These are phyloP conservation scores for Pseudocercospora vitis DNA, from an alignment of 2,329 filamentous ascomycete genomes.

Conservation along the genomic window DNA sequence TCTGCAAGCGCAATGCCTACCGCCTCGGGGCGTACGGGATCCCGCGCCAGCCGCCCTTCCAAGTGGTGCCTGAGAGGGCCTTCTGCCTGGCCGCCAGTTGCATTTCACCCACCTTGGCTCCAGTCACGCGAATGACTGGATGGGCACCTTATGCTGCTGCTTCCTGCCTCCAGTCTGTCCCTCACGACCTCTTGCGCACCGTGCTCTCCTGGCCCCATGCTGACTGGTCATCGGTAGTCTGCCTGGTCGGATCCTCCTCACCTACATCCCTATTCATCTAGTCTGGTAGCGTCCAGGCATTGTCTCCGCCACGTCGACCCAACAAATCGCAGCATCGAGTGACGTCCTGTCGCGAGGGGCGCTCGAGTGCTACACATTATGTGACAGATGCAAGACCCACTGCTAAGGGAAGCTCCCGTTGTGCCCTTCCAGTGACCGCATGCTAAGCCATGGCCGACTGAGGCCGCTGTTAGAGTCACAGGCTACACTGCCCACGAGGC, in stretches of 20 bases:
- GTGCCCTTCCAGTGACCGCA: not conserved
- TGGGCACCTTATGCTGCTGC: not conserved
- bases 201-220: not conserved
- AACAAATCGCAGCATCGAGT: slow-evolving; percentile 1
- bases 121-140: not conserved
- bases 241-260: not conserved
- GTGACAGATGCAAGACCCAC: slow-evolving; percentile 2
- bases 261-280: slow-evolving; percentile 1
- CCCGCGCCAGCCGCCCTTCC: not conserved
- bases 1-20: slow-evolving; percentile 1
- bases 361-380: not conserved
- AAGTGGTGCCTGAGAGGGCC: not conserved
- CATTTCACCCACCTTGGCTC: slow-evolving; percentile 1
- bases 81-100: slow-evolving; percentile 4
- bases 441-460: not conserved
- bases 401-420: not conserved
- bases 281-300: slow-evolving; percentile 1
- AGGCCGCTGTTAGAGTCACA: slow-evolving; percentile 6
- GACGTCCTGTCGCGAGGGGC: not conserved
- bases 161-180: not conserved
- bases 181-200: not conserved
- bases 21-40: not conserved
- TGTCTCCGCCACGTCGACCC: not conserved
- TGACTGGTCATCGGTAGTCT: slow-evolving; percentile 1
- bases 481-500: slow-evolving; percentile 5